Conservation (phyloP, 352 stramenopile genomes). For the Phytopythium litorale region DNA sequence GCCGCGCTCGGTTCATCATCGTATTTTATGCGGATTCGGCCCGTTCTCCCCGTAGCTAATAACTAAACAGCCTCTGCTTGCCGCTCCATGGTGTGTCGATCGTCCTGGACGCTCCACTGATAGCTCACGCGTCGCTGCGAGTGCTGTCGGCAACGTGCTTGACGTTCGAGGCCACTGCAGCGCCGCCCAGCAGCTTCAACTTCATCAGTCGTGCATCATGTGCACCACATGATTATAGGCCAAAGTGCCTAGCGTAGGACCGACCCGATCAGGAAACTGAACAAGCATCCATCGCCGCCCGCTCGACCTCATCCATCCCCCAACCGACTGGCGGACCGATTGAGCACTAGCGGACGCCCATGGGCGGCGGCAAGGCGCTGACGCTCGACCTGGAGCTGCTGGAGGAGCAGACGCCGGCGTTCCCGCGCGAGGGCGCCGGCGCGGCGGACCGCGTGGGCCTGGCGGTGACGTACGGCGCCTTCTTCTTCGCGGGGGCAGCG, state of each 20-base stretch:
- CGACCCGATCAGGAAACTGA: no score
- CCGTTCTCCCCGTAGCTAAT: neutral
- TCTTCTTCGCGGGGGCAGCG: slow-evolving; percentile 71
- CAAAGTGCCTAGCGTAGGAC: no score
- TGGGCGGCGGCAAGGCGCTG: slow-evolving; percentile 3
- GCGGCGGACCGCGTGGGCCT: slow-evolving; percentile 35
- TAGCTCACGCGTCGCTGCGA: neutral
- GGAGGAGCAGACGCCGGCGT: slow-evolving; percentile 8
- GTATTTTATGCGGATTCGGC: no score
- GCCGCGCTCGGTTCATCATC: neutral
- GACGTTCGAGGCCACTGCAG: slow-evolving; percentile 71
- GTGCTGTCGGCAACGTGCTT: slow-evolving; percentile 14
- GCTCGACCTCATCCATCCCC: no score
- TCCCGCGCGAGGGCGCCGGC: slow-evolving; percentile 7
- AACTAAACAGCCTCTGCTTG: neutral
- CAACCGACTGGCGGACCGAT: no score
- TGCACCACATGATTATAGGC: no score
- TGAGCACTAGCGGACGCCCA: neutral
- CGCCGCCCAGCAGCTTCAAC: no score
- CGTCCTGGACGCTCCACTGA: no score
- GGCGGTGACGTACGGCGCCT: slow-evolving; percentile 63
- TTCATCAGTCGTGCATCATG: no score
- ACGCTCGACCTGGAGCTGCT: slow-evolving; percentile 10
- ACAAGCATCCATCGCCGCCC: no score
- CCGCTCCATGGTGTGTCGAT: no score